Evolutionary conservation across 2,329 filamentous ascomycete species (phyloP).

Genomic region (Fusarium metavorans): DNA sequence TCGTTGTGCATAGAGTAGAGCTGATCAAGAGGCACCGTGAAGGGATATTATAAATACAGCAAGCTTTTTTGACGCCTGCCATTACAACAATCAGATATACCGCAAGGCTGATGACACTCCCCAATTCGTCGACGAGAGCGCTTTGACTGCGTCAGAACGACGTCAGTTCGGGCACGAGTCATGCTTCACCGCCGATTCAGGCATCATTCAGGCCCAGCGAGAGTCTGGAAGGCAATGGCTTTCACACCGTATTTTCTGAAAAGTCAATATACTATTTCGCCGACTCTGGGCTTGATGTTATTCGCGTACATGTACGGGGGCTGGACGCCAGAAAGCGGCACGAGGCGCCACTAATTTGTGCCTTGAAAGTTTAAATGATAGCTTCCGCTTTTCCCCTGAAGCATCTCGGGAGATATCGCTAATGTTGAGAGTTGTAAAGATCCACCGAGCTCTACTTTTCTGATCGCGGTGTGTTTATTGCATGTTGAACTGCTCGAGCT

Average conservation of each 20-base stretch:
- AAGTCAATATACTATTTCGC: not conserved
- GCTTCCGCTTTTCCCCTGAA: not conserved
- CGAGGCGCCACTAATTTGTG: not conserved
- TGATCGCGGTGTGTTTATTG: not conserved
- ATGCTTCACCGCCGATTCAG: not conserved
- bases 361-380: not conserved
- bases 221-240: not conserved
- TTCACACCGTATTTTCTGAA: not conserved
- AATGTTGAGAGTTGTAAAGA: not conserved
- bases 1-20: constrained; percentile 99
- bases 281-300: not conserved
- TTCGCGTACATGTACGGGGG: not conserved
- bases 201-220: not conserved
- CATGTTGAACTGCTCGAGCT: not conserved
- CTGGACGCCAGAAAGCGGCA: not conserved
- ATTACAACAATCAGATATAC: not conserved
- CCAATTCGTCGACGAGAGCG: not conserved
- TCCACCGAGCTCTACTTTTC: not conserved
- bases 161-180: not conserved
- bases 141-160: not conserved
- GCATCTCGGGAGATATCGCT: not conserved
- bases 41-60: not conserved
- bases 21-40: constrained; percentile 57
- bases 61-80: not conserved
- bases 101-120: not conserved